Evolutionary conservation across 148 eudicot species (phyloP), one percentile per base, ranked within the genome.

Genomic region (Pouteria glomerata): DNA sequence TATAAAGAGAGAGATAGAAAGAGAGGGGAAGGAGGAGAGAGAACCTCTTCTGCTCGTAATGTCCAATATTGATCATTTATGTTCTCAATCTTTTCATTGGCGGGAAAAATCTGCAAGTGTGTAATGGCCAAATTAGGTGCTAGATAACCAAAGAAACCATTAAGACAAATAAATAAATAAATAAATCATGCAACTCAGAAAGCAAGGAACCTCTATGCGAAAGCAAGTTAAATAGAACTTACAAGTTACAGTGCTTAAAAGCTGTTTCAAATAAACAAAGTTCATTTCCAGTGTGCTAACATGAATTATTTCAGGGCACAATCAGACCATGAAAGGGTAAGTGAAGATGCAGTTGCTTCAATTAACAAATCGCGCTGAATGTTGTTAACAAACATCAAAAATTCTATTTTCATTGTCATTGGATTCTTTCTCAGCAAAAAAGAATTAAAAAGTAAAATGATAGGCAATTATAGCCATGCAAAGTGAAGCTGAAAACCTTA

Each of bases 11-110:
- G 14, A 2, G 55, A 1, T 52, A 21, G 57, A 12, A 75, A 47
- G 47, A 29, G 71, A 50, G 53, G 47, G 55, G 18, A 29, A 37
- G 44, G 48, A 15, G 35, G 23, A 55, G 69, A 71, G 42, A 48
- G 44, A 66, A 90, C 97, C 96, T 92, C 98, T 82, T 92, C 98
- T 52, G 98, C 98, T 26, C 96, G 88, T 73, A 92, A 71, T 66
- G 98, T 92, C 98, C 98, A 90, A 79, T 90, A 92, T 62, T 90
- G 96, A 77, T 92, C 98, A 84, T 92, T 90, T 71, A 92, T 88
- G 64, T 88, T 92, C 83, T 90, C 98, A 72, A 92, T 90, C 86
- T 87, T 92, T 76, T 90, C 98, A 82, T 39, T 77, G 27, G 79
- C 81, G 27, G 98, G 96, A 52, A 90, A 92, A 59, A 90, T 90